Conservation (phyloP, 768 basidiomycete genomes). For the Lentinula sp. region DNA sequence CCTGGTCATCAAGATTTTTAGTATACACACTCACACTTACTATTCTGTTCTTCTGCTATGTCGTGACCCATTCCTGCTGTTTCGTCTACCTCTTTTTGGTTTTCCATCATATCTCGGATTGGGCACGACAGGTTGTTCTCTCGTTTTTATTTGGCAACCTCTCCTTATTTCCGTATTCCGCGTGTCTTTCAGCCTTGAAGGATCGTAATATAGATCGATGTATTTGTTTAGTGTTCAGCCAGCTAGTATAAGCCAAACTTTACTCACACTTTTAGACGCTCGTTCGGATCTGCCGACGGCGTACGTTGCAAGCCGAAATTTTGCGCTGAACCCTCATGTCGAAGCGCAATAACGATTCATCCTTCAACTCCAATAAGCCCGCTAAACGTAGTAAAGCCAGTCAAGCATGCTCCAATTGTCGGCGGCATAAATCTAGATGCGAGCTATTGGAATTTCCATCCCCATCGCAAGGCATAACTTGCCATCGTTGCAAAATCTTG, state of each 20-base stretch:
- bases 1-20: neutral
- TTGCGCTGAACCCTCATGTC: neutral
- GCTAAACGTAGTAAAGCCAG: constrained; percentile 35
- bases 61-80: neutral
- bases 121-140: neutral
- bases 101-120: neutral
- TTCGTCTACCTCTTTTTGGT: neutral
- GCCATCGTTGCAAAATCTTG: constrained; percentile 47
- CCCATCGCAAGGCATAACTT: constrained; percentile 23
- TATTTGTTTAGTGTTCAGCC: neutral
- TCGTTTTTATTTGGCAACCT: neutral
- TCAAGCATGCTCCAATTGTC: constrained; percentile 39
- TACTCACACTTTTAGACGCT: neutral
- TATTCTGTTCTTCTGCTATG: neutral
- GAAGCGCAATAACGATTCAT: neutral
- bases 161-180: neutral
- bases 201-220: neutral
- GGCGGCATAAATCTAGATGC: constrained; percentile 45
- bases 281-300: neutral
- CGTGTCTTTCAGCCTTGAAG: neutral
- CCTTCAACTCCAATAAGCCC: constrained; percentile 1
- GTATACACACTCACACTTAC: neutral
- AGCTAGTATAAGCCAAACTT: neutral
- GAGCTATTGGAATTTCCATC: constrained; percentile 39
- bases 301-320: neutral